These are phyloP conservation scores for Termitomyces titanicus DNA, from an alignment of 768 basidiomycete genomes.

Conservation along the genomic window DNA sequence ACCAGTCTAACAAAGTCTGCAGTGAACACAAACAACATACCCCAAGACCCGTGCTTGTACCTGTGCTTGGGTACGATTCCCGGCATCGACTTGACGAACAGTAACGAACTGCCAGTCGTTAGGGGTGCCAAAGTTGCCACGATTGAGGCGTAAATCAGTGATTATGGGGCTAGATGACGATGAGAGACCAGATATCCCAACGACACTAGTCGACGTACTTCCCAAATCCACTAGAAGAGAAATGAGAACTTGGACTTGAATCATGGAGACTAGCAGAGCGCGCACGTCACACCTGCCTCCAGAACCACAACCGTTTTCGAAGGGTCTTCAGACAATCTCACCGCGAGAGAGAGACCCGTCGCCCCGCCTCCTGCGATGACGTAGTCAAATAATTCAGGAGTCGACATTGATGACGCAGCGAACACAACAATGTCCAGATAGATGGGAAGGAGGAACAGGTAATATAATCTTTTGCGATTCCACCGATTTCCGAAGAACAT, in stretches of 20 bases:
- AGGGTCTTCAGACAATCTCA: slow-evolving; percentile 9
- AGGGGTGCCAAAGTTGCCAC: slow-evolving; percentile 8
- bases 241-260: not conserved
- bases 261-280: not conserved
- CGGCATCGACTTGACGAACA: slow-evolving; percentile 8
- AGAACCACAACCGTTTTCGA: slow-evolving; percentile 8
- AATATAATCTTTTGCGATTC: no score
- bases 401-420: not conserved
- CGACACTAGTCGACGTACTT: not conserved
- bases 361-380: slow-evolving; percentile 10
- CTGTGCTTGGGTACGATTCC: slow-evolving; percentile 8
- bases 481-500: no score
- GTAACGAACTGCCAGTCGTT: slow-evolving; percentile 15
- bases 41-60: slow-evolving; percentile 13
- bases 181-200: not conserved
- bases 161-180: slow-evolving; percentile 4
- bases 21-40: not conserved
- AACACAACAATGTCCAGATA: no score
- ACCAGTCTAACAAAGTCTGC: no score
- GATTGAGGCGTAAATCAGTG: slow-evolving; percentile 10
- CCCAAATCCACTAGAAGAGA: slow-evolving; percentile 6
- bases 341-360: slow-evolving; percentile 5
- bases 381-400: not conserved
- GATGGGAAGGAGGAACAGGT: no score
- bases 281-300: slow-evolving; percentile 7